These are phyloP conservation scores for Wilcoxina mikolae DNA, from an alignment of 495 filamentous ascomycete species.

Conservation along the genomic window DNA sequence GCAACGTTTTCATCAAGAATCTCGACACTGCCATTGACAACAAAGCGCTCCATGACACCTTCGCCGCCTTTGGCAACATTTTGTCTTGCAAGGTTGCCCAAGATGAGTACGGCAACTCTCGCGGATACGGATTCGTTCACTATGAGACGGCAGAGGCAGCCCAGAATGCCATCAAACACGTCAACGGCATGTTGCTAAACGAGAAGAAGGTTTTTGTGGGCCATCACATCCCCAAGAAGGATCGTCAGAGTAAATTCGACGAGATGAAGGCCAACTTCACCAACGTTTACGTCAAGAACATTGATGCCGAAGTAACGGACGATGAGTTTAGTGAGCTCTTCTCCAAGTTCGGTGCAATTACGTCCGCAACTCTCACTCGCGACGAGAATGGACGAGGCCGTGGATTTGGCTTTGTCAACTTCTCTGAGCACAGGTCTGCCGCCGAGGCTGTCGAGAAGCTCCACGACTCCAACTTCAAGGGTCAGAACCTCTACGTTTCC, in stretches of 20 bases:
- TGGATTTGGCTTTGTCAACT: constrained; percentile 98
- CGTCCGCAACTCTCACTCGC: constrained; percentile 84
- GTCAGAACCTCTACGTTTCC: constrained; percentile 91
- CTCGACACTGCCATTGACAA: constrained; percentile 96
- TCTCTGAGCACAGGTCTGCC: constrained; percentile 75
- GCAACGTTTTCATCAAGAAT: constrained; percentile 99
- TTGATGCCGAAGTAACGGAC: constrained; percentile 71
- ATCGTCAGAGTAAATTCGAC: constrained; percentile 99
- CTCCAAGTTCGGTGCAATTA: constrained; percentile 82
- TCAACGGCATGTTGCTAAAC: constrained; percentile 98
- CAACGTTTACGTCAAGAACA: constrained; percentile 99
- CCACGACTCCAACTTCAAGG: constrained; percentile 79
- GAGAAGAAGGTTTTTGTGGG: constrained; percentile 99
- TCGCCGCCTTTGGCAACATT: constrained; percentile 97
- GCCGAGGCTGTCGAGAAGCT: constrained; percentile 79
- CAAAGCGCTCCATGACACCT: constrained; percentile 99
- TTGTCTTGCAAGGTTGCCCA: constrained; percentile 98
- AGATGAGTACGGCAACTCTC: constrained; percentile 89
- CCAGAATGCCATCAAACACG: constrained; percentile 93
- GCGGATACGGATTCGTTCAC: constrained; percentile 98
- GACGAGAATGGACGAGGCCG: constrained; percentile 85
- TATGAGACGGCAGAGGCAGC: constrained; percentile 99
- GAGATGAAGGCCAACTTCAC: constrained; percentile 99
- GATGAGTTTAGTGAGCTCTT: constrained; percentile 90
- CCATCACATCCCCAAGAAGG: constrained; percentile 99